These are phyloP conservation scores for Penicillium sp. DNA, from an alignment of 2,329 filamentous ascomycete genomes.

Conservation along the genomic window DNA sequence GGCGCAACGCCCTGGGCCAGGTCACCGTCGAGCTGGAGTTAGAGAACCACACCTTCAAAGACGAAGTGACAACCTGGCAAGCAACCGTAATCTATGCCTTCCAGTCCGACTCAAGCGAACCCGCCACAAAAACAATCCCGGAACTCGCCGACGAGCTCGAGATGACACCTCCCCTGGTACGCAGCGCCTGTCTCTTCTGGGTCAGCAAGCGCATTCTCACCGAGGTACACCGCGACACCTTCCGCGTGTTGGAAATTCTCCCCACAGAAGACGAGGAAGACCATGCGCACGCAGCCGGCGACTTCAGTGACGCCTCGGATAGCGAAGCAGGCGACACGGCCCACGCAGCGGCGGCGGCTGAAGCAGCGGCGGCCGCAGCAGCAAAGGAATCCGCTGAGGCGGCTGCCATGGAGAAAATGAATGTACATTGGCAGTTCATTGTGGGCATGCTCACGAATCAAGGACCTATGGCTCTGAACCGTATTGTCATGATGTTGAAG, in stretches of 20 bases:
- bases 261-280: conserved; percentile 33
- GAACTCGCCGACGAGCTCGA: conserved; percentile 51
- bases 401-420: conserved; percentile 65
- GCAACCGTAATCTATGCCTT: conserved; percentile 87
- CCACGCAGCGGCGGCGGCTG: conserved; percentile 39
- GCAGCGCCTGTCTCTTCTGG: conserved; percentile 62
- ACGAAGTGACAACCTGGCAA: conserved; percentile 77
- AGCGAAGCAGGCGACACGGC: conserved; percentile 28
- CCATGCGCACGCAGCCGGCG: conserved; percentile 19
- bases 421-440: conserved; percentile 88
- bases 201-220: conserved; percentile 55
- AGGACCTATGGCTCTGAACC: conserved; percentile 73
- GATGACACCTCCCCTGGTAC: conserved; percentile 58
- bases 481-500: conserved; percentile 93
- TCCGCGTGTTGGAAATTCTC: conserved; percentile 57
- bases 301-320: conserved; percentile 15
- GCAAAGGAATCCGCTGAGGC: conserved; percentile 51
- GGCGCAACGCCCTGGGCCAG: conserved; percentile 78
- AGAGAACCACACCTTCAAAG: conserved; percentile 69
- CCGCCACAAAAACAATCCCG: conserved; percentile 39
- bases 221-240: conserved; percentile 50
- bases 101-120: conserved; percentile 45
- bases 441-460: conserved; percentile 93
- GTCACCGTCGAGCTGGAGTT: conserved; percentile 79
- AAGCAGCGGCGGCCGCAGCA: conserved; percentile 42